phyloP scores from a whole-genome alignment of 345 rosid genomes.

The Combretum micranthum region DNA sequence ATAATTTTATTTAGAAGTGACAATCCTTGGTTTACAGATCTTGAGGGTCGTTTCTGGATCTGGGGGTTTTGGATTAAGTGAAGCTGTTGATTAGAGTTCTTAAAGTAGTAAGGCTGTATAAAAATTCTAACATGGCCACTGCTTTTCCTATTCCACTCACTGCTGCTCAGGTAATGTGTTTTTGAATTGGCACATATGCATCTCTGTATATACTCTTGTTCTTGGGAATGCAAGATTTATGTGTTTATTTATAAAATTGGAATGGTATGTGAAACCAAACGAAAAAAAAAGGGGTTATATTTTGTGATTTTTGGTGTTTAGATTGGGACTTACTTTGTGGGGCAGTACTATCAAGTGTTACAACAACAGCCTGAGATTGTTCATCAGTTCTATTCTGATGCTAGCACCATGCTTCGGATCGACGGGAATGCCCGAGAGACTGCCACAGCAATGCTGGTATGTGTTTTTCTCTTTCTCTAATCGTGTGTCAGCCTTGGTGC shows the following conservation, averaged over 20 bases:
- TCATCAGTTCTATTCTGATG: slow-evolving; percentile 78
- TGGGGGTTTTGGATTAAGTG: slow-evolving; percentile 11
- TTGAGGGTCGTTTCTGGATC: slow-evolving; percentile 9
- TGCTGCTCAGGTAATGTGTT: slow-evolving; percentile 27
- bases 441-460: slow-evolving; percentile 73
- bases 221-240: neutral
- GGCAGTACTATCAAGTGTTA: slow-evolving; percentile 85
- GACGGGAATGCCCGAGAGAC: slow-evolving; percentile 68
- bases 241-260: neutral
- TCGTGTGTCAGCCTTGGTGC: slow-evolving; percentile 1
- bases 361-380: slow-evolving; percentile 82
- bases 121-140: slow-evolving; percentile 19
- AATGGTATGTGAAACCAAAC: neutral
- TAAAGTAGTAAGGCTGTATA: neutral
- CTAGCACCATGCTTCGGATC: slow-evolving; percentile 67
- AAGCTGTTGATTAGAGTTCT: neutral
- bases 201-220: neutral
- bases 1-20: neutral
- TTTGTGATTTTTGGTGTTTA: slow-evolving; percentile 6
- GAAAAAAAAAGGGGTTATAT: neutral
- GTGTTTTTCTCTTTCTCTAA: neutral
- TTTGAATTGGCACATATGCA: neutral
- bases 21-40: slow-evolving; percentile 5
- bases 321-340: slow-evolving; percentile 96
- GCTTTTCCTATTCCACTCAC: slow-evolving; percentile 30